Evolutionary conservation across 768 basidiomycete genomes (phyloP), one percentile per base, ranked within the genome.

Genomic region (Phylloporus scabripes): DNA sequence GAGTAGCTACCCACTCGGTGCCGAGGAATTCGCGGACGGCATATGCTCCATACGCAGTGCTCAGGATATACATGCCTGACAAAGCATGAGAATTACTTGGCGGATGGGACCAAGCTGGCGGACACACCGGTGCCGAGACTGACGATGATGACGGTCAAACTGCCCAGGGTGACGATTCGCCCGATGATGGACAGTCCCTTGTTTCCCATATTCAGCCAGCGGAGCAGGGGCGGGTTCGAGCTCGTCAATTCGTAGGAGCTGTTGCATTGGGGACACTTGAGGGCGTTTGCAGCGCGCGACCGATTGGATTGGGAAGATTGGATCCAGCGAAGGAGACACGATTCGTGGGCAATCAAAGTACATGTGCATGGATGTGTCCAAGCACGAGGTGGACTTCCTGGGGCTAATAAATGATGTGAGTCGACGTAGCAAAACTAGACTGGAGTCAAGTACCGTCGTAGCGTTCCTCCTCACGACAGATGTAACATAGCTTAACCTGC

Each of bases 351-450:
- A 34, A 91, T 71, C 33, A 91, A 76, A 0, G 88, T 88, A 60
- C 88, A 91, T 41, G 70, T 80, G 65, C 88, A 91, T 3, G 88
- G 88, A 57, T 91, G 88, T 0, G 81, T 82, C 87, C 88, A 91
- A 46, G 70, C 63, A 31, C 75, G 70, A 11, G 79, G 76, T 6
- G 79, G 78, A 10, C 72, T 65, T 37, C 74, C 74, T 38, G 70
- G 71, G 33, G 63, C 75, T 80, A 51, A 17, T 10, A 47, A 48
- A 18, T 28, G 10, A 18, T 1, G 31, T 47, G 33, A 53, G 50
- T 2, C 6, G 44, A 41, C 17, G 11, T 41, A 50, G 52, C 26
- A 31, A 9, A 7, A 15, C 4, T 15, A 8, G 14, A 14, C 20
- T 10, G 17, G 26, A 14, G 14, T 17, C 2, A 7, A 14, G 39